Base-by-base conservation (phyloP, 208 protist species). In the Acanthamoeba triangularis region DNA sequence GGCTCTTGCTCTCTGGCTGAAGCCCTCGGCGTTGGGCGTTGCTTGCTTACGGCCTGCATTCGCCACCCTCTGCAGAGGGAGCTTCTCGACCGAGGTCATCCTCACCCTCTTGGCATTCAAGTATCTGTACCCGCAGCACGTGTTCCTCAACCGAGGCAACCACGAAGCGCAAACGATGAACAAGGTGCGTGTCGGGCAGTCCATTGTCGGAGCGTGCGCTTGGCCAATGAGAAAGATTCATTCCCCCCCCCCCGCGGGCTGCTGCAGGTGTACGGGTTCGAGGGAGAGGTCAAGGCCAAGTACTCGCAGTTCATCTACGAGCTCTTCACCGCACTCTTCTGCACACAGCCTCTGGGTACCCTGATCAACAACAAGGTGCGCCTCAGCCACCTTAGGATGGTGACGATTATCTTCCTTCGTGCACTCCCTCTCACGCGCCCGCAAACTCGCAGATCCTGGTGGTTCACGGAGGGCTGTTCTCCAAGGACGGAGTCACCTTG, bases 161-260 rank as follows among this genome's bases (percentile, higher is more conserved):
- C 99, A 99, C 97, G 99, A 99, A 95, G 98, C 98, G 11, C 59
- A 98, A 10, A 96, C 98, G 33, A 99, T 99, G 98, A 99, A 99
- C 97, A 98, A 98, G 90, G 98, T 59, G 18, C 14, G 7, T 49
- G 13, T 25, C 35, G 18, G 35, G 30, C 72, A 23, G n/a, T 13
- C 0, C 13, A 20, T 0, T 0, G 3, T 30, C 37, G 2, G 25
- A 3, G 1, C 35, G 33, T 25, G 52, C 52, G 52, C 52, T 3
- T 59, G 3, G 18, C 52, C 61, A 28, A n/a, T n/a, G n/a, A n/a
- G n/a, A 11, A 10, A 14, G 61, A 11, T 30, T 13, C 3, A 28
- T 4, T 67, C 61, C 61, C 18, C 25, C 61, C n/a, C n/a, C n/a
- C n/a, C n/a, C n/a, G n/a, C n/a, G n/a, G n/a, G n/a, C n/a, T 16